Base-by-base conservation (phyloP, 2,329 filamentous ascomycete genomes). In the Aspergillus cejpii region DNA sequence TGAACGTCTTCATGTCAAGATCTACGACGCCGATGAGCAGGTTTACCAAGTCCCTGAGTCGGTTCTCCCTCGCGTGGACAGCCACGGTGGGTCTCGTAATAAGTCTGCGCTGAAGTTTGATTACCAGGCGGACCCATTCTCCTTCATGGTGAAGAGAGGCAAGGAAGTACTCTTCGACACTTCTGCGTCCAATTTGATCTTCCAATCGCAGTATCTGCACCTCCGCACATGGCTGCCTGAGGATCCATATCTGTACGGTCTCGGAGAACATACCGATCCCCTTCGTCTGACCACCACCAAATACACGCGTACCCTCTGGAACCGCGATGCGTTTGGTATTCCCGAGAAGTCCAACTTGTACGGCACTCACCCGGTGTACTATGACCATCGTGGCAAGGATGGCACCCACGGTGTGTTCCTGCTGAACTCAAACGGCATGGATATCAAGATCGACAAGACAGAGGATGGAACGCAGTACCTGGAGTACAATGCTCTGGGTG, bases 401-500 rank as follows among this genome's bases (percentile, higher is more conserved):
- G 80, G 58, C 67, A 82, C 48, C 61, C 86, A 69, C 74, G 83
- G 67, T 14, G 84, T 87, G 2, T 83, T 87, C 60, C 69, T 87
- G 19, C 66, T 85, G 51, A 87, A 86, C 63, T 83, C 80, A 10
- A 84, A 87, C 56, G 84, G 79, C 26, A 89, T 89, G 81, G 84
- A 90, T 48, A 74, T 90, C 61, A 83, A 83, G 54, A 81, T 90
- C 62, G 77, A 87, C 60, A 77, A 80, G 50, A 78, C 77, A 1
- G 66, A 71, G 4, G 64, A 72, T 19, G 71, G 74, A 6, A 73
- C 77, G 5, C 81, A 90, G 60, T 87, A 83, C 46, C 75, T 92
- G 4, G 84, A 90, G 65, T 92, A 90, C 68, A 87, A 90, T 62
- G 79, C 80, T 1, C 73, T 91, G 0, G 86, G 87, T 5, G 87